phyloP scores from a whole-genome alignment of 2,329 filamentous ascomycete genomes.

The Pseudocercospora fijiensis region DNA sequence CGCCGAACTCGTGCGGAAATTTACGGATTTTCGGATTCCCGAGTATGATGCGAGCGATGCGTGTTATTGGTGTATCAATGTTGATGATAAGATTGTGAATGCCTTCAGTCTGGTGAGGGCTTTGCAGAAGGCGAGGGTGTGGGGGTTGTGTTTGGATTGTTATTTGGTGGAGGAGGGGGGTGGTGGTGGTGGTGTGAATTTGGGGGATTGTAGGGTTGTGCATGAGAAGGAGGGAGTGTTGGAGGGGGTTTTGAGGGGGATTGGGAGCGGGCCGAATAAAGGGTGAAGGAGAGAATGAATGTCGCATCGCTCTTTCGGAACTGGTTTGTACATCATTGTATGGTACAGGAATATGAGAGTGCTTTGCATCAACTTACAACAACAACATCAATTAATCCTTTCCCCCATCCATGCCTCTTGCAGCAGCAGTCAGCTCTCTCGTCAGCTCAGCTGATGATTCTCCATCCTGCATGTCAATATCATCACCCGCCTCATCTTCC shows the following conservation, averaged over 20 bases:
- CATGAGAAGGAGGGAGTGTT: conserved; percentile 27
- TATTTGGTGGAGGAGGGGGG: too few species aligned
- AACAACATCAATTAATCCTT: neutral
- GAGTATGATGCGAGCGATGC: conserved; percentile 32
- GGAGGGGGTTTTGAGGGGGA: neutral
- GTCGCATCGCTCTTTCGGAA: neutral
- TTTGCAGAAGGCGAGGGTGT: conserved; percentile 28
- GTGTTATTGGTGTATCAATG: conserved; percentile 33
- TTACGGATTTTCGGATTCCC: conserved; percentile 28
- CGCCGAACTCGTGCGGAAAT: neutral
- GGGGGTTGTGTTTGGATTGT: conserved; percentile 37
- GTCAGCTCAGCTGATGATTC: conserved; percentile 11
- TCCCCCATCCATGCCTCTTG: neutral
- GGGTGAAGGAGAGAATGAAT: neutral
- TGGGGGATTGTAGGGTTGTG: conserved; percentile 31
- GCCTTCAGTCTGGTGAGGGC: conserved; percentile 25
- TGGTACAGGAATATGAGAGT: neutral
- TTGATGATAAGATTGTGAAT: conserved; percentile 26
- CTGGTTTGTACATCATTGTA: conserved; percentile 1
- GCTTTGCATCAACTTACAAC: neutral
- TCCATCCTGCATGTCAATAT: conserved; percentile 29
- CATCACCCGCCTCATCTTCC: conserved; percentile 20
- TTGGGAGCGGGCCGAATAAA: neutral
- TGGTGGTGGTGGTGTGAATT: conserved; percentile 21
- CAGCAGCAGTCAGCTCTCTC: neutral